Evolutionary conservation across 2,329 filamentous ascomycete species (phyloP).

Genomic region (Ciborinia camelliae): DNA sequence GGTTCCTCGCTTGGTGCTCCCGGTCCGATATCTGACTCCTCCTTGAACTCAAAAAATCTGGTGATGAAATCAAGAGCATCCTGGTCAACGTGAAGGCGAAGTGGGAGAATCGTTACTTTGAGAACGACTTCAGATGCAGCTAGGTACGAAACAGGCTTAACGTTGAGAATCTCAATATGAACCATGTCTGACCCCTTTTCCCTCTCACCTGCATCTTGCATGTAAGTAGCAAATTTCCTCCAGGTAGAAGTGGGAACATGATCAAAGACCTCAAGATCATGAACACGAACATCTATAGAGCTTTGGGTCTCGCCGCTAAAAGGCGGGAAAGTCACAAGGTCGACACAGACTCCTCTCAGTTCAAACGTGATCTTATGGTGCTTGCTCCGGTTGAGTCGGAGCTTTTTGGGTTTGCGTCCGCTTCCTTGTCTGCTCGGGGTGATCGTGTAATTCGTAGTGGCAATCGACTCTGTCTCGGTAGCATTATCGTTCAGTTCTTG

Average conservation of each 20-base stretch:
- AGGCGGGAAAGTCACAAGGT: constrained; percentile 77
- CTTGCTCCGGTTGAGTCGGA: constrained; percentile 80
- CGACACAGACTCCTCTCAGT: constrained; percentile 76
- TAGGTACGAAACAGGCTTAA: constrained; percentile 78
- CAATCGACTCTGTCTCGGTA: constrained; percentile 87
- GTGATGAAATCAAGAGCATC: constrained; percentile 96
- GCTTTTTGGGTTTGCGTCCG: constrained; percentile 45
- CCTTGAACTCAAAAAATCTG: constrained; percentile 97
- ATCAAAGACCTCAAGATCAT: constrained; percentile 86
- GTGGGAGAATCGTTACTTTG: constrained; percentile 72
- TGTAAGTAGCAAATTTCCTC: constrained; percentile 96
- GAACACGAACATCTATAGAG: constrained; percentile 78
- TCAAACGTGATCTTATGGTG: constrained; percentile 96
- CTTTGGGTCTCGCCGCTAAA: constrained; percentile 77
- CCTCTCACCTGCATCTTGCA: constrained; percentile 79
- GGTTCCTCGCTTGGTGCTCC: constrained; percentile 67
- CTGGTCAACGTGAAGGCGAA: constrained; percentile 93
- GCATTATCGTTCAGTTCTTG: constrained; percentile 78
- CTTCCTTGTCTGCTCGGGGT: constrained; percentile 51
- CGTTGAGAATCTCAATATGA: constrained; percentile 81
- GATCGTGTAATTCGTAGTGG: constrained; percentile 67
- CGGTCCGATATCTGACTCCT: constrained; percentile 58
- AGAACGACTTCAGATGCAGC: constrained; percentile 88
- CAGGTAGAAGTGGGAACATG: constrained; percentile 93
- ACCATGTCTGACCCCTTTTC: constrained; percentile 87